A percentile compares a stretch with the other conserved stretches of the same genome.
phyloP scores from a whole-genome alignment of 768 basidiomycete genomes.

The Psilocybe azurescens region DNA sequence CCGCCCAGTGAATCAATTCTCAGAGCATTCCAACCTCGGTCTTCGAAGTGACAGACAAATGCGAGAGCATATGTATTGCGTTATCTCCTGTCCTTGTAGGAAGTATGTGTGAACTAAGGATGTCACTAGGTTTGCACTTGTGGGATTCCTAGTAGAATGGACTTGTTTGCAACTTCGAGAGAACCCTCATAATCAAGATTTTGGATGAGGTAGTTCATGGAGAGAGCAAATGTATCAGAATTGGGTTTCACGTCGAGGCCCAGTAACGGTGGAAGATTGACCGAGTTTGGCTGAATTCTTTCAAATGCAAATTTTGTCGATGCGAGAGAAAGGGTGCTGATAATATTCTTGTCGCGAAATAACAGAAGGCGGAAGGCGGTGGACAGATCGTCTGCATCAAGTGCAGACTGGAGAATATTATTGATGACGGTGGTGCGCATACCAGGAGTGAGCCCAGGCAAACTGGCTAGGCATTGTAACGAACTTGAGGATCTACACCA shows the following conservation, averaged over 20 bases:
- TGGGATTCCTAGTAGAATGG: conserved; percentile 45
- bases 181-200: conserved; percentile 50
- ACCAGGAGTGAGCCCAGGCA: conserved; percentile 44
- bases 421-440: conserved; percentile 67
- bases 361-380: conserved; percentile 52
- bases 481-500: conserved; percentile 61
- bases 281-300: neutral
- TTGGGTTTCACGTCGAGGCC: conserved; percentile 44
- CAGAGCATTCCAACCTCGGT: conserved; percentile 31
- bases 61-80: conserved; percentile 58
- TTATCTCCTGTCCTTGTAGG: conserved; percentile 45
- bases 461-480: conserved; percentile 53
- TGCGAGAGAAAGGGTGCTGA: conserved; percentile 28
- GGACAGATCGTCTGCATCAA: conserved; percentile 58
- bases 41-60: conserved; percentile 43
- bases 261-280: neutral
- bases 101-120: conserved; percentile 66
- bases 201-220: conserved; percentile 60
- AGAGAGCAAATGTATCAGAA: conserved; percentile 63
- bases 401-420: conserved; percentile 63
- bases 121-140: conserved; percentile 52
- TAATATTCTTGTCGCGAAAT: conserved; percentile 42
- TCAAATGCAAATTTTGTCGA: neutral
- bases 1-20: conserved; percentile 10
- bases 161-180: conserved; percentile 49